phyloP scores from a whole-genome alignment of 1,284 basidiomycete species.

The Exobasidium rhododendri region DNA sequence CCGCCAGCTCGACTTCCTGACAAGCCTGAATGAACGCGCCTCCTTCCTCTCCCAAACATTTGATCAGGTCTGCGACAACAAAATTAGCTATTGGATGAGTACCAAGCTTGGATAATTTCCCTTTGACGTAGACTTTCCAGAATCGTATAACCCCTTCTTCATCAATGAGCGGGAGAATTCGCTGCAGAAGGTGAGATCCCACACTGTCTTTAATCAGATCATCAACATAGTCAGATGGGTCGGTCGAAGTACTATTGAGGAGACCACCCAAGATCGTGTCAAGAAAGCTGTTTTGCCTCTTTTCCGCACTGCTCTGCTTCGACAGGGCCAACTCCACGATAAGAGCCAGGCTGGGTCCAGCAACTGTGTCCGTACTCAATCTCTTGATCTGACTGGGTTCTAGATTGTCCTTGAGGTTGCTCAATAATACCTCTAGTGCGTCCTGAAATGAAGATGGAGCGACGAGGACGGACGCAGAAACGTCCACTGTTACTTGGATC shows the following conservation, averaged over 20 bases:
- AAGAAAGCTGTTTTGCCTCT: constrained; percentile 12
- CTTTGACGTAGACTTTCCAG: constrained; percentile 37
- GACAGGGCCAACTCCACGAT: constrained; percentile 27
- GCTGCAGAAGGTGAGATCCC: constrained; percentile 45
- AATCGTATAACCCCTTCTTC: constrained; percentile 25
- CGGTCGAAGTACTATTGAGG: constrained; percentile 16
- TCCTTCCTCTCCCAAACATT: constrained; percentile 11
- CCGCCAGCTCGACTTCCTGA: constrained; percentile 13
- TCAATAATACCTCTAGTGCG: constrained; percentile 14
- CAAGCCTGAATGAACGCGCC: constrained; percentile 12
- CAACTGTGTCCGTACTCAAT: constrained; percentile 19
- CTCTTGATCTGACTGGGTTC: constrained; percentile 17
- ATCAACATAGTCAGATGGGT: constrained; percentile 32
- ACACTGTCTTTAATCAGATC: constrained; percentile 45
- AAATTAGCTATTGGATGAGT: constrained; percentile 49
- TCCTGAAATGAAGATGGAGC: constrained; percentile 11
- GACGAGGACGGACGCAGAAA: not conserved
- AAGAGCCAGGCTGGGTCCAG: constrained; percentile 35
- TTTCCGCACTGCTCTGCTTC: not conserved
- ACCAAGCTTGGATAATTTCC: constrained; percentile 40
- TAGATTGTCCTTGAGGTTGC: constrained; percentile 10
- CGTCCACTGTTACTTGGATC: constrained; percentile 19
- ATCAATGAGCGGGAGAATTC: constrained; percentile 22
- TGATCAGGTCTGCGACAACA: constrained; percentile 34
- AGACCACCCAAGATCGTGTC: constrained; percentile 36